Conservation (phyloP, 352 stramenopile genomes). For the Pythium aristosporum region DNA sequence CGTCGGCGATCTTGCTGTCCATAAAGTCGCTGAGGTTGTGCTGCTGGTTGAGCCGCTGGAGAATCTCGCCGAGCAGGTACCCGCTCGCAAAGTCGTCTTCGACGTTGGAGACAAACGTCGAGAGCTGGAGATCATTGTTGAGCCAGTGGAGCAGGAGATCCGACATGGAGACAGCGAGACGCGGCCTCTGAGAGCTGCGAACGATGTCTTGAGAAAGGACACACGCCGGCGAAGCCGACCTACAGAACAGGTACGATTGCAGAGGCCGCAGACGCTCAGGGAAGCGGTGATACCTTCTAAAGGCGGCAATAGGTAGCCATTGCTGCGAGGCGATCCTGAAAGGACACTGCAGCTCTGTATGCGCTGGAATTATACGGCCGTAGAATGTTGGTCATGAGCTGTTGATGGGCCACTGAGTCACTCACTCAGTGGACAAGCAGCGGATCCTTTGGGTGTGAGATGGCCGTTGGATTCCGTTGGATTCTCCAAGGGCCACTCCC, state of each 20-base stretch:
- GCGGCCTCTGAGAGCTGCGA: not conserved
- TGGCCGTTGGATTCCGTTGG: not conserved
- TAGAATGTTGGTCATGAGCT: not conserved
- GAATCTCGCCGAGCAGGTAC: constrained; percentile 83
- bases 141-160: constrained; percentile 78
- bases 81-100: constrained; percentile 82
- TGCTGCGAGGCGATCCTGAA: constrained; percentile 3
- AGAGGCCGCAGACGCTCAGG: not conserved
- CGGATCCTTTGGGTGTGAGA: not conserved
- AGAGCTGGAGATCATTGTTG: constrained; percentile 82
- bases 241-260: not conserved
- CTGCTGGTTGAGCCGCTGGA: constrained; percentile 88
- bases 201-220: not conserved
- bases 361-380: not conserved
- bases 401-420: not conserved
- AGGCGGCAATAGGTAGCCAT: too few species aligned
- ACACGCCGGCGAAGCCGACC: not conserved
- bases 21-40: constrained; percentile 86
- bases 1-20: constrained; percentile 61
- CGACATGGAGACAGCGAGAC: constrained; percentile 41
- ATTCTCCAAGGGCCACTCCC: not conserved
- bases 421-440: not conserved
- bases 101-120: constrained; percentile 53
- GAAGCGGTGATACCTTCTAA: too few species aligned
- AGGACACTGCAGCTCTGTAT: not conserved